A percentile compares a stretch with the other conserved stretches of the same genome.
phyloP scores from a whole-genome alignment of 73 alveolate species.

The Paramecium sonneborni region DNA sequence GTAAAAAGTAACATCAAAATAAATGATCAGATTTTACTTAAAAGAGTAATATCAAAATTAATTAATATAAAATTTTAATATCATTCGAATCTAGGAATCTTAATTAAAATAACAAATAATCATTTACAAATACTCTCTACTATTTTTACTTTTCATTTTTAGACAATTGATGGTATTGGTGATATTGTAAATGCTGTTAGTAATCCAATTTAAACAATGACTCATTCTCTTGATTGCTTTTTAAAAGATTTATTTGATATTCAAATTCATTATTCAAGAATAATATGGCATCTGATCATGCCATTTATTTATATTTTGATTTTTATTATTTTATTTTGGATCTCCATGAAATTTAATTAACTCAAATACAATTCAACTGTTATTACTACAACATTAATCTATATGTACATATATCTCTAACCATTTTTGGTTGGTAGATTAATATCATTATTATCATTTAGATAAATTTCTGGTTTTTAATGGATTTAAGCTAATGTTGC shows the following conservation, averaged over 20 bases:
- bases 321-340: background rate
- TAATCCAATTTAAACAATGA: background rate
- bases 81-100: background rate
- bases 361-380: background rate
- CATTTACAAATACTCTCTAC: background rate
- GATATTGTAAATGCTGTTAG: background rate
- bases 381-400: background rate
- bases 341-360: background rate
- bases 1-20: background rate
- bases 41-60: background rate
- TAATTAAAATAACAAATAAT: conserved; percentile 4
- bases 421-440: background rate
- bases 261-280: background rate
- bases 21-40: background rate
- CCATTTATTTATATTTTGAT: background rate
- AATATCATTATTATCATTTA: background rate
- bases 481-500: background rate
- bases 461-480: background rate
- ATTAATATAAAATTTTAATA: no score
- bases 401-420: background rate
- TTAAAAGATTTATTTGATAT: background rate
- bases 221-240: background rate
- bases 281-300: background rate
- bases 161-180: background rate
- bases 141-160: background rate